A percentile compares a stretch with the other conserved stretches of the same genome.
Conservation (phyloP, 1,139 yeast genomes). For the Pichia sp. region DNA sequence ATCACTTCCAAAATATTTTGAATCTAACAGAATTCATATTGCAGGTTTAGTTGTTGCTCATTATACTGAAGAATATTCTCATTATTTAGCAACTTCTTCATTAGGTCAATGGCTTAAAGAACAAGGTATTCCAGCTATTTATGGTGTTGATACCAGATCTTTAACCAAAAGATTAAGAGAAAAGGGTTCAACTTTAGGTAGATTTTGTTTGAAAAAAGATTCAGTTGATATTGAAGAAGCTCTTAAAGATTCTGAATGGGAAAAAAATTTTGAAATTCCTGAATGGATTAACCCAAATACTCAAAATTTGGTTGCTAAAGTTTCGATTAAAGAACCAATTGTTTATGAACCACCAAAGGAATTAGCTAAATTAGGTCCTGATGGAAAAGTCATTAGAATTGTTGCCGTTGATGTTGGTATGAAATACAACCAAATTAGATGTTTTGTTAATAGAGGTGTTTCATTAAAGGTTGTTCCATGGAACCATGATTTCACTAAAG, state of each 20-base stretch:
- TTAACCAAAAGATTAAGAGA: constrained; percentile 90
- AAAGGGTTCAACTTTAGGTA: constrained; percentile 89
- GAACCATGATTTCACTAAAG: constrained; percentile 77
- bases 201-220: constrained; percentile 54
- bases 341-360: constrained; percentile 62
- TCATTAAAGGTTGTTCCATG: constrained; percentile 95
- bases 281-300: constrained; percentile 93
- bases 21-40: constrained; percentile 84
- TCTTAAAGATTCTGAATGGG: constrained; percentile 40
- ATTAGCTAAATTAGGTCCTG: constrained; percentile 48
- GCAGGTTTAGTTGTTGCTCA: constrained; percentile 97
- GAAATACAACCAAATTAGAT: constrained; percentile 96
- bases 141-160: constrained; percentile 96
- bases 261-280: constrained; percentile 59
- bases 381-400: constrained; percentile 76
- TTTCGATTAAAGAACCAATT: constrained; percentile 71
- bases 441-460: constrained; percentile 93
- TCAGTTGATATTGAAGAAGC: constrained; percentile 37
- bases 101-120: constrained; percentile 90
- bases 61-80: constrained; percentile 94
- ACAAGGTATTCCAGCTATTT: constrained; percentile 90
- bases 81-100: constrained; percentile 85
- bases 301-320: constrained; percentile 86
- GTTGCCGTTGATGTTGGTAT: constrained; percentile 96
- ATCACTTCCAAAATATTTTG: constrained; percentile 84